Evolutionary conservation across 2,329 filamentous ascomycete genomes (phyloP).

Genomic region (Cordyceps cicadae): DNA sequence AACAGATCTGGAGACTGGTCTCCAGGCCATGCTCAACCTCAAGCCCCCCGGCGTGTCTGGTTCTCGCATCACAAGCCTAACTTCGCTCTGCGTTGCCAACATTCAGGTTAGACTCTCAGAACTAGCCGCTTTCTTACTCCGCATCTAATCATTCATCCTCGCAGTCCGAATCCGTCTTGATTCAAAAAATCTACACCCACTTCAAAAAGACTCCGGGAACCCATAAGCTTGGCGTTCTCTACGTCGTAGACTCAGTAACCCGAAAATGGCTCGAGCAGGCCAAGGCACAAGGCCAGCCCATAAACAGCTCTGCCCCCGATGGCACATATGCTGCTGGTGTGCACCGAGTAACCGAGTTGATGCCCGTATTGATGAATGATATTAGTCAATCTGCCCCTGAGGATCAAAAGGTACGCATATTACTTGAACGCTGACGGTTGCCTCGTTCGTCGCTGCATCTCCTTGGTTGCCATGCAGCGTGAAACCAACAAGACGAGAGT

Average conservation of each 20-base stretch:
- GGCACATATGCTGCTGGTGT: slow-evolving; percentile 93
- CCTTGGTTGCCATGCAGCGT: neutral
- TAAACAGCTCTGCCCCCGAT: slow-evolving; percentile 73
- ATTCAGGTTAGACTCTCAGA: slow-evolving; percentile 60
- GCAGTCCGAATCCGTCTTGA: slow-evolving; percentile 86
- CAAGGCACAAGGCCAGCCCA: slow-evolving; percentile 72
- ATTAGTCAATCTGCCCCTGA: slow-evolving; percentile 80
- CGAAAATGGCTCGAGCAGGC: slow-evolving; percentile 98
- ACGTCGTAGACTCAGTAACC: slow-evolving; percentile 99
- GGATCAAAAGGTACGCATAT: slow-evolving; percentile 88
- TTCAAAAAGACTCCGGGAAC: slow-evolving; percentile 91
- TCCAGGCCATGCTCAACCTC: slow-evolving; percentile 84
- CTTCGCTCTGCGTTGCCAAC: slow-evolving; percentile 77
- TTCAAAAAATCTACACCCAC: slow-evolving; percentile 94
- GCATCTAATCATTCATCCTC: neutral
- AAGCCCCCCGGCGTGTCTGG: slow-evolving; percentile 93
- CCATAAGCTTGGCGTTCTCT: slow-evolving; percentile 97
- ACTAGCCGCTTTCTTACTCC: neutral
- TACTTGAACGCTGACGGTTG: slow-evolving; percentile 16
- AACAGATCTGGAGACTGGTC: slow-evolving; percentile 80
- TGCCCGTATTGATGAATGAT: slow-evolving; percentile 92
- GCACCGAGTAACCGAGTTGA: slow-evolving; percentile 89
- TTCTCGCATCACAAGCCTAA: slow-evolving; percentile 82
- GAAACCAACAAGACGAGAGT: neutral
- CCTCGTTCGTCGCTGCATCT: slow-evolving; percentile 23